Conservation (phyloP, 2,329 filamentous ascomycete genomes). For the Aspergillus latus region DNA sequence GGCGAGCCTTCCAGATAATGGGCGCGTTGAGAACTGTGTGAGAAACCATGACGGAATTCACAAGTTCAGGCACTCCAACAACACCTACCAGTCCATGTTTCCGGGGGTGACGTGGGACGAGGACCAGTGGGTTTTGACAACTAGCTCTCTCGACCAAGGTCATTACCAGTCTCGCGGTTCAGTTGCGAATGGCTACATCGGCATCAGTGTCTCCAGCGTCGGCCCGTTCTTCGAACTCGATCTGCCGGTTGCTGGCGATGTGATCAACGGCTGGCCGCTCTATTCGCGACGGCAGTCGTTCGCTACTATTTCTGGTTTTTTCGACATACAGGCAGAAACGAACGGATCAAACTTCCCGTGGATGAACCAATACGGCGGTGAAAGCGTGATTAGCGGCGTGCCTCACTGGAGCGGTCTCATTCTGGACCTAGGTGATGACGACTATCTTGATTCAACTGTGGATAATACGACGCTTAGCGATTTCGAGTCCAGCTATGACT, state of each 20-base stretch:
- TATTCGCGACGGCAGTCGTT: constrained; percentile 64
- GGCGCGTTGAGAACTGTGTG: constrained; percentile 19
- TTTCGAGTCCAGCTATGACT: constrained; percentile 62
- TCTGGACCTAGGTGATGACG: constrained; percentile 55
- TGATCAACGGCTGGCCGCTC: constrained; percentile 67
- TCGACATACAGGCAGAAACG: constrained; percentile 58
- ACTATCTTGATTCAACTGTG: constrained; percentile 61
- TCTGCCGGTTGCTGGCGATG: constrained; percentile 49
- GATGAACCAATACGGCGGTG: constrained; percentile 67
- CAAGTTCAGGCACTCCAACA: constrained; percentile 16
- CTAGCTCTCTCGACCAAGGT: constrained; percentile 55
- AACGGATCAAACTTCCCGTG: constrained; percentile 66
- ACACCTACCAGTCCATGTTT: constrained; percentile 52
- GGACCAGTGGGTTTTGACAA: constrained; percentile 56
- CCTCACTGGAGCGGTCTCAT: constrained; percentile 66
- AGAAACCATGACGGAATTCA: constrained; percentile 10
- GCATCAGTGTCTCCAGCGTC: constrained; percentile 62
- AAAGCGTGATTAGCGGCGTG: constrained; percentile 69
- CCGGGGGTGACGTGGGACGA: constrained; percentile 59
- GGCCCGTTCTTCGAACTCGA: constrained; percentile 65
- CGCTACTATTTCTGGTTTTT: constrained; percentile 68
- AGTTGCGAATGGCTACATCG: constrained; percentile 64
- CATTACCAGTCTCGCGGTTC: constrained; percentile 62
- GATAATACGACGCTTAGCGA: constrained; percentile 58
- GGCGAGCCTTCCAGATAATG: background rate